Base-by-base conservation (phyloP, 2,329 filamentous ascomycete genomes). In the Penicillium sp. region DNA sequence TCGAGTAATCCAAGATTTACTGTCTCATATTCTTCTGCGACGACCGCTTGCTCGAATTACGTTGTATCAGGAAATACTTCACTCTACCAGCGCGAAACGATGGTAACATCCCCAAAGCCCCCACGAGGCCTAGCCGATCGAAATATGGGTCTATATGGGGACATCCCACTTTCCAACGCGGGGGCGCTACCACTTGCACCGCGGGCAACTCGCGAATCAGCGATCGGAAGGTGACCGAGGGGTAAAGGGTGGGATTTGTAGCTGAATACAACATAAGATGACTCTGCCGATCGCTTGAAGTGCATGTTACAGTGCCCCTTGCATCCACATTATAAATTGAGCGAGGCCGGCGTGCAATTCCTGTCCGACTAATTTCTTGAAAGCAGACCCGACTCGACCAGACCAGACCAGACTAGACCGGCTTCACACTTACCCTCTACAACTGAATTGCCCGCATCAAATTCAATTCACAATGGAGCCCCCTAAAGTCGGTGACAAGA, bases 401-500 rank as follows among this genome's bases (percentile, higher is more conserved):
- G 19, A 22, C 14, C 33, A 38, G 5, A 22, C 19, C 19, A 22
- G 19, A 22, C 14, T 19, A 38, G 5, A 6, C 14, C 33, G 26
- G 6, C 35, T 6, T 28, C 35, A 14, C 33, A 14, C 26, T 26
- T 38, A 10, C 19, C 19, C 19, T 22, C 19, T 22, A 37, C 30
- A 22, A 0, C 33, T 33, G 2, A 10, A 2, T 19, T 4, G 13
- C 22, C 52, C 25, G 35, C 37, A 22, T 28, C 5, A 1, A 37
- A 40, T n/a, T 16, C 57, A 64, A 30, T n/a, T 16, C 57, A 64
- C 28, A 16, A 75, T 74, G 75, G 81, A 82, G 67, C 52, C 68
- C 37, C 80, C 80, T 11, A 71, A 77, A 62, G 64, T 81, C 49
- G 81, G 82, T 57, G 78, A 82, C 62, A 60, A 61, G 13, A 61